Evolutionary conservation across 2,329 filamentous ascomycete species (phyloP), one percentile per base, ranked within the genome.

Genomic region (Fusarium verticillioides): DNA sequence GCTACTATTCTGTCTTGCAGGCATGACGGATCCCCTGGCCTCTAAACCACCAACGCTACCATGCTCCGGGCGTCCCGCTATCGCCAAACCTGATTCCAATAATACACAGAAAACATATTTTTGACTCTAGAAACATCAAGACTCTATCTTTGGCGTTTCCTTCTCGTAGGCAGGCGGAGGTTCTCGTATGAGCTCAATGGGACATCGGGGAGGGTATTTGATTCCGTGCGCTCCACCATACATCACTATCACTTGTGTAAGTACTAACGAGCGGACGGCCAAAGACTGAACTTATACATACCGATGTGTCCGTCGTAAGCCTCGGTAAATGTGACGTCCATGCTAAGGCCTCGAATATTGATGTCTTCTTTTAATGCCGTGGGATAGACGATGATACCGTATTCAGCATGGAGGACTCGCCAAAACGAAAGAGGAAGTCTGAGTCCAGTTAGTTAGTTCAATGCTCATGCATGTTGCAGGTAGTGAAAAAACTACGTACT

Each of bases 301-400:
- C 82, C 74, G 2, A 84, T 81, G 47, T 84, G 82, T 4, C 79
- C 80, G 12, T 75, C 62, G 50, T 84, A 84, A 2, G 79, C 80
- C 40, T 83, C 82, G 19, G 82, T 81, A 68, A 82, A 84, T 2
- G 82, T 83, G 6, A 80, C 74, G 12, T 82, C 81, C 5, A 77
- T 69, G 2, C 77, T 80, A 42, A 84, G 53, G 1, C 80, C 82
- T 12, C 73, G 73, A 15, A 81, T 65, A 30, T 81, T 79, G 32
- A 83, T 73, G 12, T 80, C 76, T 62, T 83, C 82, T 15, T 79
- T 82, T 63, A 84, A 72, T 8, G 82, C 82, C 2, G 82, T 83
- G 6, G 82, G 82, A 59, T 83, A 84, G 28, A 84, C 80, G n/a
- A 84, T 73, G 47, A 84, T 84, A 43, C 82, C 82, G 34, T 82